Conservation (phyloP, 2,329 filamentous ascomycete genomes). For the Beauveria brongniartii region DNA sequence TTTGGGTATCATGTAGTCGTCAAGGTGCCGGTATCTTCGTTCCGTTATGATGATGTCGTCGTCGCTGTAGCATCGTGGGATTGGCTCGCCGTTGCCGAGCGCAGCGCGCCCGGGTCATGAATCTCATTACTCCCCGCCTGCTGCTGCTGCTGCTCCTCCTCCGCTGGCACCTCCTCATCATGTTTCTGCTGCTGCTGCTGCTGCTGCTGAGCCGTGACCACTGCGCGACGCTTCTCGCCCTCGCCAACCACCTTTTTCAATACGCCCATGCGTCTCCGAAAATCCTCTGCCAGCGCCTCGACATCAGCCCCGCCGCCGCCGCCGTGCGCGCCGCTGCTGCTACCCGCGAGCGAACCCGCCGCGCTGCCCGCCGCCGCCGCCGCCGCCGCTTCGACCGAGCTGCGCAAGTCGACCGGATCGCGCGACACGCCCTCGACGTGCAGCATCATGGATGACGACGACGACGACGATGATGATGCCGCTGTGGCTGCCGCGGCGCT, state of each 20-base stretch:
- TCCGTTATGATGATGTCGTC: neutral
- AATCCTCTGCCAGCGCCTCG: constrained; percentile 44
- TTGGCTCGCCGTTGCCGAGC: neutral
- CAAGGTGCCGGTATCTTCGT: neutral
- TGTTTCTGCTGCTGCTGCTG: neutral
- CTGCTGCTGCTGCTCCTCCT: too few species aligned
- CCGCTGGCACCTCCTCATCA: neutral
- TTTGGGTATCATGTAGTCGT: neutral
- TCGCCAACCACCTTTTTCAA: constrained; percentile 46
- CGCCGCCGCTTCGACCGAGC: constrained; percentile 11
- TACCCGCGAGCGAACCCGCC: constrained; percentile 21
- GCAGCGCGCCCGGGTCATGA: neutral
- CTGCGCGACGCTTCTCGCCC: constrained; percentile 34
- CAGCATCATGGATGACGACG: constrained; percentile 18
- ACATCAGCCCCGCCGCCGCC: constrained; percentile 38
- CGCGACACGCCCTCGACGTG: constrained; percentile 31
- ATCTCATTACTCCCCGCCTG: neutral
- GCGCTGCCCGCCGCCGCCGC: neutral
- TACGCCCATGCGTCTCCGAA: constrained; percentile 48
- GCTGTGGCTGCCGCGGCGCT: constrained; percentile 16
- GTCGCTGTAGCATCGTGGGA: neutral
- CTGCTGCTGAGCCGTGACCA: neutral
- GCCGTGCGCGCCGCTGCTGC: constrained; percentile 21
- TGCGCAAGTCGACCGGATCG: constrained; percentile 24
- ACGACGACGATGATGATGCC: constrained; percentile 8